Evolutionary conservation across 768 basidiomycete species (phyloP), one percentile per base, ranked within the genome.

Genomic region (Lactarius indigo): DNA sequence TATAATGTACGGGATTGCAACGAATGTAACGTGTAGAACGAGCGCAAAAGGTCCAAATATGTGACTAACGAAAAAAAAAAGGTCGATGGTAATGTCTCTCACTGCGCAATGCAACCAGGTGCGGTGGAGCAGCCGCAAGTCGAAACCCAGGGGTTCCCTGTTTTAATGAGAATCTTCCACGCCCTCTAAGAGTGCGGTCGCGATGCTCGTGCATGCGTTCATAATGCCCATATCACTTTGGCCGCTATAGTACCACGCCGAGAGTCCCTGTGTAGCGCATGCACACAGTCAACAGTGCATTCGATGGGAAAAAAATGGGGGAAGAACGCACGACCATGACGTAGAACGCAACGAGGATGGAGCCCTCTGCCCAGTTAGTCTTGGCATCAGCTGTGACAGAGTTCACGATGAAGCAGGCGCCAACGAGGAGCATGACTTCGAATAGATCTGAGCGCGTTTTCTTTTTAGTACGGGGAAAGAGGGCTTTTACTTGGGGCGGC

Each of bases 301-400:
- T 7, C 50, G 15, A 30, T n/a, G 17, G 15, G 2, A 4, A 13
- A 35, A 18, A 57, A 31, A 50, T 10, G 57, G 12, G 31, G 41
- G 23, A 15, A 30, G 3, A 12, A 75, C 82, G 66, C 52, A 83
- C 88, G 63, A 87, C 87, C 83, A 90, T 87, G 59, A 80, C 57
- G 73, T 90, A 91, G 74, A 90, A 89, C 31, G 83, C 72, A 31
- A 90, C 78, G 82, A 91, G 82, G 23, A 85, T 81, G 54, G 81
- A 79, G 18, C 90, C 88, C 76, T 91, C 89, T 1, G 83, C 85
- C 88, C 89, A 91, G 71, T 91, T 91, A 4, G 90, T 91, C 75
- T 91, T 90, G 17, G 85, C 78, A 72, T 91, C 90, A 0, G 88
- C 87, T 15, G 89, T 90, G 60, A 91, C 87, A 72, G 89, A 90